Evolutionary conservation across 1,139 yeast genomes (phyloP).

Genomic region (Martiniozyma asiatica): DNA sequence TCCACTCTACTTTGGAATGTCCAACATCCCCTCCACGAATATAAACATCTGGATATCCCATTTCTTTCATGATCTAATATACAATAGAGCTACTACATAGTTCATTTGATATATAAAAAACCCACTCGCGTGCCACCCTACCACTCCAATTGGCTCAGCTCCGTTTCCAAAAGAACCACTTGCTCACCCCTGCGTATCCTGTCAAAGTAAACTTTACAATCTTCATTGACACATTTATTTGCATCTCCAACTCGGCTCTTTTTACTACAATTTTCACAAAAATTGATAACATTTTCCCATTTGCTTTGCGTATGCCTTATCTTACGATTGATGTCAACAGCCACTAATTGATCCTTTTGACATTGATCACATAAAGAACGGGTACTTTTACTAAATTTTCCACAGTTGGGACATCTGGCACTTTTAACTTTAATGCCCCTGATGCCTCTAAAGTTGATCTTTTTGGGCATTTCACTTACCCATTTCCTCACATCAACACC

Average conservation of each 20-base stretch:
- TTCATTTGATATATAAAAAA: too few species aligned
- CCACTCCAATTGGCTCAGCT: too few species aligned
- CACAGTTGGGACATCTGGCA: constrained; percentile 18
- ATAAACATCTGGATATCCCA: too few species aligned
- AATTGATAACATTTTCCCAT: constrained; percentile 10
- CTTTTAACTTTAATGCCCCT: constrained; percentile 13
- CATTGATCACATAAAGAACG: constrained; percentile 27
- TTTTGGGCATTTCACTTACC: constrained; percentile 63
- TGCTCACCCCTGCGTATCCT: too few species aligned
- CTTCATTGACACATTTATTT: constrained; percentile 27
- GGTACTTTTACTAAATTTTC: constrained; percentile 7
- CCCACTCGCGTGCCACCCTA: too few species aligned
- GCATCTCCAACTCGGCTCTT: constrained; percentile 8
- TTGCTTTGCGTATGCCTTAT: constrained; percentile 14
- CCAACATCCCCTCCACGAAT: too few species aligned
- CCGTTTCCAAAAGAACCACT: too few species aligned
- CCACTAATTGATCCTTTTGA: constrained; percentile 20
- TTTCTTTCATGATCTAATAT: too few species aligned
- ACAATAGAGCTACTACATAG: too few species aligned
- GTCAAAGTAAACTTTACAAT: constrained; percentile 32
- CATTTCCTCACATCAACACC: constrained; percentile 74
- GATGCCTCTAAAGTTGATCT: constrained; percentile 10
- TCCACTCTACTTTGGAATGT: constrained; percentile 11
- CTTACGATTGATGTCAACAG: constrained; percentile 23
- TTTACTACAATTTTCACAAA: constrained; percentile 17